These are phyloP conservation scores for Exophiala oligosperma DNA, from an alignment of 2,329 filamentous ascomycete species.

Conservation along the genomic window DNA sequence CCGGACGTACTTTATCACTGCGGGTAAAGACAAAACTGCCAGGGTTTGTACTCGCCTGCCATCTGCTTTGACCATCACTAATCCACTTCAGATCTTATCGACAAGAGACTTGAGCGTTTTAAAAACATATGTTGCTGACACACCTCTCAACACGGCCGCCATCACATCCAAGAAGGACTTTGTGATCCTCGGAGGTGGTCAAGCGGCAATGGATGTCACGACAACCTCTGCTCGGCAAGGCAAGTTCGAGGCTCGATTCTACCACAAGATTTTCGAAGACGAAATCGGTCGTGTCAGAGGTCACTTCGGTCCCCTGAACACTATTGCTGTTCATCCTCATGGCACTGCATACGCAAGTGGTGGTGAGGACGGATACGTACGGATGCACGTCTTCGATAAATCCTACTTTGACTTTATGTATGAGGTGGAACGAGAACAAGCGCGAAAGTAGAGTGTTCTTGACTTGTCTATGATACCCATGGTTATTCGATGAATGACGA, in stretches of 20 bases:
- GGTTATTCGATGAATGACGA: neutral
- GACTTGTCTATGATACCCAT: no score
- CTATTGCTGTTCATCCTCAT: conserved; percentile 87
- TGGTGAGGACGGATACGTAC: conserved; percentile 97
- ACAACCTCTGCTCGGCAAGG: conserved; percentile 91
- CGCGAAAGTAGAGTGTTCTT: conserved; percentile 40
- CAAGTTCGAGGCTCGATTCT: conserved; percentile 99
- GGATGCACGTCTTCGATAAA: conserved; percentile 98
- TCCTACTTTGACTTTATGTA: conserved; percentile 98
- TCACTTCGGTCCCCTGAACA: conserved; percentile 96
- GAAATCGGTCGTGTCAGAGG: conserved; percentile 96
- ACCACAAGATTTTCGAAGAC: conserved; percentile 99
- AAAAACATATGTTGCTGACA: conserved; percentile 90
- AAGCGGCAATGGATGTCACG: conserved; percentile 98
- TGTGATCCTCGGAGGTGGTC: conserved; percentile 95
- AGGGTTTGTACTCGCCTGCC: conserved; percentile 59
- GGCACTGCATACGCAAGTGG: conserved; percentile 93
- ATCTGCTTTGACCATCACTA: conserved; percentile 5
- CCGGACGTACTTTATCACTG: conserved; percentile 96
- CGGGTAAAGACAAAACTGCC: conserved; percentile 95
- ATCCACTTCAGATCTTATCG: conserved; percentile 66
- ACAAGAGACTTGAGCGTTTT: conserved; percentile 84
- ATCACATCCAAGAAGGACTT: conserved; percentile 97
- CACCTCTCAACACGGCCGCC: conserved; percentile 90
- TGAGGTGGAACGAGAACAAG: conserved; percentile 88